Evolutionary conservation across 768 basidiomycete species (phyloP), one percentile per base, ranked within the genome.

Genomic region (Phallus indusiatus): DNA sequence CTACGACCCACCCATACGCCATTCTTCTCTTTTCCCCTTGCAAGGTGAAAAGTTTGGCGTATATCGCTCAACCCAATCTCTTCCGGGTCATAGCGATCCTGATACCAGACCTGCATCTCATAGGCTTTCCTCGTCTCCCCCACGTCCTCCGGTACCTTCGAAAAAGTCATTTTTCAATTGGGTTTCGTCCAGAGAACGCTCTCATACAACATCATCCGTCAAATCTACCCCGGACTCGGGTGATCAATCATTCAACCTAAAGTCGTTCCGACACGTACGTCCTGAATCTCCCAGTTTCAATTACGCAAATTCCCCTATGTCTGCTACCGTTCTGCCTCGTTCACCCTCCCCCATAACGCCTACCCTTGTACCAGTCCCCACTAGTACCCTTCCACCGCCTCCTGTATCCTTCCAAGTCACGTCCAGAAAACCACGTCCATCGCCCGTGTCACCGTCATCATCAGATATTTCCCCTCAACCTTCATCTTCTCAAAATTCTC

Each of bases 191-290:
- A 71, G 75, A 54, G 72, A 67, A 67, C 78, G 66, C 69, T n/a
- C 42, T 12, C 42, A 42, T 11, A 77, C 59, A 22, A 67, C 76
- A 60, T 60, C 75, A n/a, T 58, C 75, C 7, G 64, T 68, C 17
- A 1, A 60, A 70, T 5, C 60, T 68, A 14, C 53, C 54, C 54
- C 62, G 57, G 56, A 62, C 66, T 49, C 65, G 57, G 57, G 55
- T 28, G 53, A 54, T 51, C 68, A 68, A 3, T 86, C 85, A 0
- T 89, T 90, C 72, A 87, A 85, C 71, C 79, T 90, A 63, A 84
- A 79, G 64, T 77, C 88, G 1, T 89, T 90, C 71, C 78, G 86
- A 33, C 88, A 89, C 65, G 72, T 90, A 56, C 73, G 78, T 35
- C 70, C 80, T 21, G 73, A 75, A 28, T 75, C 77, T 18, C 74